Percentiles rank a stretch among this genome's conserved stretches.
These are phyloP conservation scores for Meyerozyma athensensis DNA, from an alignment of 1,139 yeast genomes.

Conservation along the genomic window DNA sequence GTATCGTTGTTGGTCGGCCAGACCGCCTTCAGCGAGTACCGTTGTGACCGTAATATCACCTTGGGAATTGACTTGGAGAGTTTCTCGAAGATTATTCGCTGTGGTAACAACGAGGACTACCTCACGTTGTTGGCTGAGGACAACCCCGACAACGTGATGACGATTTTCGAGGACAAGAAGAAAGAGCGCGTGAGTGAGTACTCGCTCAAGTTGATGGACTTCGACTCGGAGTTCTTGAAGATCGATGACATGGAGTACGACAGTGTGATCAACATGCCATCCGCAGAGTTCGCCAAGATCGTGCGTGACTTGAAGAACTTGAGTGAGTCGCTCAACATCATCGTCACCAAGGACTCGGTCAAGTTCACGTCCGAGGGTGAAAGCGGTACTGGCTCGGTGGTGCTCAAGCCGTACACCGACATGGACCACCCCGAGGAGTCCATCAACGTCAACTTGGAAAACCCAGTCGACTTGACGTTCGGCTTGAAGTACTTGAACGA, in stretches of 20 bases:
- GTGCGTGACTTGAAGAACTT: constrained; percentile 83
- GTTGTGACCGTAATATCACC: constrained; percentile 93
- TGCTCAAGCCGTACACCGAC: constrained; percentile 79
- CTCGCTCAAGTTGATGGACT: constrained; percentile 89
- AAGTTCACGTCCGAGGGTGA: constrained; percentile 91
- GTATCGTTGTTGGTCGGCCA: constrained; percentile 85
- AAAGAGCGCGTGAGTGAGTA: constrained; percentile 92
- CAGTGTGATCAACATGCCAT: constrained; percentile 82
- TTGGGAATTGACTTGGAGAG: constrained; percentile 89
- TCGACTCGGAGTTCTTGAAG: constrained; percentile 89
- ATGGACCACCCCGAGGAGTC: constrained; percentile 75
- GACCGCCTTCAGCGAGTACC: constrained; percentile 86
- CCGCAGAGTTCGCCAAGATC: constrained; percentile 82
- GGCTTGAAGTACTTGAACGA: constrained; percentile 88
- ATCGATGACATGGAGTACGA: constrained; percentile 94
- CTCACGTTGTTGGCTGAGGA: constrained; percentile 91
- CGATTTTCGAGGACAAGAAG: constrained; percentile 86
- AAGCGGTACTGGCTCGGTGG: constrained; percentile 82
- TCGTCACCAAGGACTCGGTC: constrained; percentile 88
- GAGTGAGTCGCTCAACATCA: constrained; percentile 81
- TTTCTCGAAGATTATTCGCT: constrained; percentile 78
- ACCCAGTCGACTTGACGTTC: constrained; percentile 85
- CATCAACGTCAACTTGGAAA: constrained; percentile 71
- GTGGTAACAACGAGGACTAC: constrained; percentile 88
- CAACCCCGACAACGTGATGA: constrained; percentile 72